Percentiles rank a stretch among this genome's conserved stretches.
These are phyloP conservation scores for Microstegium vimineum DNA, from an alignment of 176 grass and related monocot genomes.

Conservation along the genomic window DNA sequence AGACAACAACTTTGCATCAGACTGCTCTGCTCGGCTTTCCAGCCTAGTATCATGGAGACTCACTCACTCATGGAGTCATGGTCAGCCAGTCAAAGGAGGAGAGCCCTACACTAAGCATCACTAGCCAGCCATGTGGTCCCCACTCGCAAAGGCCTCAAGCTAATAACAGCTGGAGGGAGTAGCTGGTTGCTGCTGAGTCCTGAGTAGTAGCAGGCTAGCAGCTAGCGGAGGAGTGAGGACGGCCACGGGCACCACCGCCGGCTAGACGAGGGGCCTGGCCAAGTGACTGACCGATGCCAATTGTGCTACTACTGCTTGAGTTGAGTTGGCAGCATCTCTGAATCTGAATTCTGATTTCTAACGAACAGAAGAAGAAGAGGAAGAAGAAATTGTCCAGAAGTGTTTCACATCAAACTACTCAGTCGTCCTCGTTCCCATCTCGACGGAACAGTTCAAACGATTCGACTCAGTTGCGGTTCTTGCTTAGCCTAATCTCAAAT, in stretches of 20 bases:
- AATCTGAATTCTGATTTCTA: neutral
- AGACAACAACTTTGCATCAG: no score
- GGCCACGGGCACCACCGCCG: neutral
- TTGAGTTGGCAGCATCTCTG: neutral
- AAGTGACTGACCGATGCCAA: neutral
- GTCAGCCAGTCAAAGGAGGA: slow-evolving; percentile 30
- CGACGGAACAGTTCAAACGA: neutral
- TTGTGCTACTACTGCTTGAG: neutral
- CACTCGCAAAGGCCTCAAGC: slow-evolving; percentile 20
- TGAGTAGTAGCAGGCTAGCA: no score
- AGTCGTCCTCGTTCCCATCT: neutral
- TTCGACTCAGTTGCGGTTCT: neutral
- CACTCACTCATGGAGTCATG: neutral
- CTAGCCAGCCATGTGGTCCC: neutral
- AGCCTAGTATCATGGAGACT: slow-evolving; percentile 34
- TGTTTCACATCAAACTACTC: neutral
- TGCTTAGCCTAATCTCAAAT: neutral
- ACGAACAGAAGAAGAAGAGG: neutral
- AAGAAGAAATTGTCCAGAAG: neutral
- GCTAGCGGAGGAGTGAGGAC: no score
- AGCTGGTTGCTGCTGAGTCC: neutral
- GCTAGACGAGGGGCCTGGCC: neutral
- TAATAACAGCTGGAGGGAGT: neutral
- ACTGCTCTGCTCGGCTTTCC: slow-evolving; percentile 37
- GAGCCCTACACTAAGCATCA: neutral